A percentile compares a stretch with the other conserved stretches of the same genome.
These are phyloP conservation scores for Scutellaria minor DNA, from an alignment of 257 asterid genomes.

Conservation along the genomic window DNA sequence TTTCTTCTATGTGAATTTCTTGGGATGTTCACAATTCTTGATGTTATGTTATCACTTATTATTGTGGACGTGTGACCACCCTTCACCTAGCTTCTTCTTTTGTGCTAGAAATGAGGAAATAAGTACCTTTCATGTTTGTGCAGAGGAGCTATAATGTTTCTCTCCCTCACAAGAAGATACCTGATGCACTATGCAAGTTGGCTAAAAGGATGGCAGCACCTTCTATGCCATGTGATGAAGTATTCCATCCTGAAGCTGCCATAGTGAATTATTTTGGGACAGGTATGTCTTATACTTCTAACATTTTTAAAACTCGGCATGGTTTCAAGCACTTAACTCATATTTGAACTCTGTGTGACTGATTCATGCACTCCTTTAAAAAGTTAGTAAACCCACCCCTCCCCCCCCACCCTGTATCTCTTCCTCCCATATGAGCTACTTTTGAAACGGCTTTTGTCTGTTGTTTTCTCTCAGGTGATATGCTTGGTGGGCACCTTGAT, in stretches of 20 bases:
- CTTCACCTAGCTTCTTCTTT: constrained; percentile 6
- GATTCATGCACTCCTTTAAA: background rate
- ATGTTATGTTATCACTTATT: background rate
- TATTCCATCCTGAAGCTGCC: constrained; percentile 92
- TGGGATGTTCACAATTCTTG: background rate
- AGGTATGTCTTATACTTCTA: constrained; percentile 48
- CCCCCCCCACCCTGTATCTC: background rate
- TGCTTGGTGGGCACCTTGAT: constrained; percentile 97
- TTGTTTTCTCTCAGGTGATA: constrained; percentile 64
- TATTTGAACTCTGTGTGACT: background rate
- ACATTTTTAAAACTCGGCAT: background rate
- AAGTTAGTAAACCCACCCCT: background rate
- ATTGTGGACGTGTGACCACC: background rate
- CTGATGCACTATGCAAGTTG: constrained; percentile 69
- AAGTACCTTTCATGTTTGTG: constrained; percentile 32
- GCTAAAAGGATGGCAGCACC: constrained; percentile 82
- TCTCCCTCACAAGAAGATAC: constrained; percentile 87
- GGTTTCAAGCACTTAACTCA: constrained; percentile 7
- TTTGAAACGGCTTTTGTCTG: background rate
- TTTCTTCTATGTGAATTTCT: background rate
- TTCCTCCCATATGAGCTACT: background rate
- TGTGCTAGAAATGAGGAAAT: constrained; percentile 29
- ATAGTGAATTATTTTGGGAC: constrained; percentile 87
- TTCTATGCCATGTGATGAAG: constrained; percentile 75
- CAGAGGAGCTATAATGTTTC: constrained; percentile 82